Conservation (phyloP, 371 early-diverging fungal genomes). For the Mycotypha africana region DNA sequence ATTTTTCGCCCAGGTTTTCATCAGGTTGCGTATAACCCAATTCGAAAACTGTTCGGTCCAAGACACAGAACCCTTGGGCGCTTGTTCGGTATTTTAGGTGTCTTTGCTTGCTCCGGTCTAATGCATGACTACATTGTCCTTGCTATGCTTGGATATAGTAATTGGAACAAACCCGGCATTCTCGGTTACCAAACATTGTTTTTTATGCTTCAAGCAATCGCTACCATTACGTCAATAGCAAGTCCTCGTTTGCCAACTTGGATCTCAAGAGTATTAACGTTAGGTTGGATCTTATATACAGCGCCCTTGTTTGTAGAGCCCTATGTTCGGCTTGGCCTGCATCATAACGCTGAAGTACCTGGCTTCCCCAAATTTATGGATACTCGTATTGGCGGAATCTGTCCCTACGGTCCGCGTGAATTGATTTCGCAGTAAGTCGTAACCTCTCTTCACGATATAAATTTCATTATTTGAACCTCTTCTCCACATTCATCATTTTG, state of each 20-base stretch:
- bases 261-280: constrained; percentile 18
- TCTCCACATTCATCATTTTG: no score
- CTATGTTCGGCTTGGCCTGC: constrained; percentile 24
- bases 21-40: constrained; percentile 19
- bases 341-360: constrained; percentile 21
- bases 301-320: constrained; percentile 32
- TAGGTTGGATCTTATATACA: constrained; percentile 20
- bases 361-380: constrained; percentile 28
- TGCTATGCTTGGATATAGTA: constrained; percentile 16
- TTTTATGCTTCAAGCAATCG: constrained; percentile 26
- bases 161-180: constrained; percentile 7
- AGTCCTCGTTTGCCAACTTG: constrained; percentile 11
- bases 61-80: constrained; percentile 6
- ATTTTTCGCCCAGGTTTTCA: constrained; percentile 27
- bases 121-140: constrained; percentile 38
- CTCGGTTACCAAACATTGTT: constrained; percentile 23
- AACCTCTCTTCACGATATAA: no score
- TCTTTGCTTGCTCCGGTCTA: constrained; percentile 24
- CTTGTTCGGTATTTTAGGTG: constrained; percentile 17
- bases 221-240: constrained; percentile 5
- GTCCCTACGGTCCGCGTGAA: constrained; percentile 21
- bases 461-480: no score
- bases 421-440: no score
- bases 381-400: constrained; percentile 10
- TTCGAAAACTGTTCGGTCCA: constrained; percentile 12